Evolutionary conservation across 306 rosid species (phyloP), one percentile per base, ranked within the genome.

Genomic region (Vachellia collinsii): DNA sequence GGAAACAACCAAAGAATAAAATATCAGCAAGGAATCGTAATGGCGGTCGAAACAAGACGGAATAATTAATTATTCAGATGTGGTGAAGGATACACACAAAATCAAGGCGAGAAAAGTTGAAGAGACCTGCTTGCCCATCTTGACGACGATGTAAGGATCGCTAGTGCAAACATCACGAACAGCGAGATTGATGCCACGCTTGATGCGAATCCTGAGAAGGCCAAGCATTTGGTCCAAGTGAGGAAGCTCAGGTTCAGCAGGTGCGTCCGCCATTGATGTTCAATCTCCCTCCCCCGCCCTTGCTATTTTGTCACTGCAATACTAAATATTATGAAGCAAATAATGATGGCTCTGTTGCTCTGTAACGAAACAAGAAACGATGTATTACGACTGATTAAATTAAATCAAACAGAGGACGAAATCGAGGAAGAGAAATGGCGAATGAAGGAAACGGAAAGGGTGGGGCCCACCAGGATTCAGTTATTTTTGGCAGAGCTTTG

Each of bases 101-200:
- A 14, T 50, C 59, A 53, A 36, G 0, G 47, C 5, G 7, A 42
- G 48, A 41, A 41, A 41, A 68, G 0, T 7, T 7, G 56, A 42
- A 48, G 19, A 59, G 3, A 90, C 99, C 97, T 93, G 70, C 34
- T 29, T 29, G 34, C 34, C 34, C 34, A 29, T 29, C 34, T 29
- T 29, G 2, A 95, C 80, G 61, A 29, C 89, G 73, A 91, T 83
- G 72, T 93, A 93, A 9, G 99, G 99, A 75, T 93, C 98, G 80
- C 99, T 93, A 83, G 90, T 91, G 34, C 97, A 93, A 62, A 95
- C 96, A 79, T 95, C 99, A 44, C 98, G 99, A 74, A 95, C 91
- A 64, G 98, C 97, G 46, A 95, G 98, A 70, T 95, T 95, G 53
- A 95, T 85, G 10, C 99, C 99, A 22, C 99, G 97, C 73, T 87